Conservation (phyloP, 768 basidiomycete species). For the Suillus cothurnatus region DNA sequence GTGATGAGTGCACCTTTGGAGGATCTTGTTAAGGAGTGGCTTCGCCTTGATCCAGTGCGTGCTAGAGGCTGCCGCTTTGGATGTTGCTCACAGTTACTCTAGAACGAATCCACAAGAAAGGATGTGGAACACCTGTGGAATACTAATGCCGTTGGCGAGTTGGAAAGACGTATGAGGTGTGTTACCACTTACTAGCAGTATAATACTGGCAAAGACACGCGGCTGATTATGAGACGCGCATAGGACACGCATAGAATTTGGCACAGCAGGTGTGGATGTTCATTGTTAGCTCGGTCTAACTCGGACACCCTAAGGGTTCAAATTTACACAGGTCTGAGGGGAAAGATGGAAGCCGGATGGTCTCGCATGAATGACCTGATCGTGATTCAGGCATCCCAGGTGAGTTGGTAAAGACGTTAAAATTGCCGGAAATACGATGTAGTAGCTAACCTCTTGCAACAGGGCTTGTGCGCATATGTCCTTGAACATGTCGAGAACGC, state of each 20-base stretch:
- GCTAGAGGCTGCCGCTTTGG: not conserved
- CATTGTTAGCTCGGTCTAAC: constrained; percentile 12
- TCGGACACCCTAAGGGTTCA: not conserved
- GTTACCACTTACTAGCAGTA: not conserved
- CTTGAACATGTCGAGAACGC: constrained; percentile 54
- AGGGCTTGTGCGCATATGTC: constrained; percentile 82
- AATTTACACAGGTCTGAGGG: constrained; percentile 60
- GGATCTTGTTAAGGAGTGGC: constrained; percentile 52
- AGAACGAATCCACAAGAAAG: constrained; percentile 42
- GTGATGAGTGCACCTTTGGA: constrained; percentile 34
- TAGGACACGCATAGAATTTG: constrained; percentile 80
- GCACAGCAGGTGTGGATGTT: constrained; percentile 68
- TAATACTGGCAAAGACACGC: not conserved
- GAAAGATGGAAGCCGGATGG: constrained; percentile 87
- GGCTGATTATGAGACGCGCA: not conserved
- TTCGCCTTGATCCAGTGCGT: constrained; percentile 49
- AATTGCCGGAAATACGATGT: not conserved
- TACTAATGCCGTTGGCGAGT: constrained; percentile 30
- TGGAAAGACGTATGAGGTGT: constrained; percentile 47
- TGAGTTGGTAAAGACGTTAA: constrained; percentile 21
- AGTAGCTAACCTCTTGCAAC: constrained; percentile 3
- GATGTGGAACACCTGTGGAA: constrained; percentile 40
- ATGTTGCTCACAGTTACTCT: not conserved
- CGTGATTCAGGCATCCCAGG: constrained; percentile 82
- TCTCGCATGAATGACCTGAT: constrained; percentile 91